Evolutionary conservation across 305 asterid genomes (phyloP).

Genomic region (Fraxinus greggii): DNA sequence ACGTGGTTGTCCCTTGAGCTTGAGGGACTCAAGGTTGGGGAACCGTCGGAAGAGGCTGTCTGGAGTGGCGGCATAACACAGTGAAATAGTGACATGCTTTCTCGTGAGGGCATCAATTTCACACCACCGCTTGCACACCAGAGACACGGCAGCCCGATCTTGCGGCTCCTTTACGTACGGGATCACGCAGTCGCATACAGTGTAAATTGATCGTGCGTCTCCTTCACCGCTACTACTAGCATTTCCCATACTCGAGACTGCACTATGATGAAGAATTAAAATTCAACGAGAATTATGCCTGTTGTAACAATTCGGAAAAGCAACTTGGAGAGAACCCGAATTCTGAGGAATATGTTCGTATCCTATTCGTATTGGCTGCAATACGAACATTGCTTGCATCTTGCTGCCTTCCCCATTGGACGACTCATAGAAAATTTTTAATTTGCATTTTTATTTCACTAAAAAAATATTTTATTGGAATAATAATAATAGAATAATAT

Average conservation of each 20-base stretch:
- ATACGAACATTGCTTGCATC: background rate
- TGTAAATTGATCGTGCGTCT: slow-evolving; percentile 13
- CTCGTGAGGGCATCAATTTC: slow-evolving; percentile 77
- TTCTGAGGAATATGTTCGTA: background rate
- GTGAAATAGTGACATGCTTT: slow-evolving; percentile 78
- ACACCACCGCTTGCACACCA: slow-evolving; percentile 63
- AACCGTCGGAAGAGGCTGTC: slow-evolving; percentile 51
- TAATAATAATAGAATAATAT: no score
- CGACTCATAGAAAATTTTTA: no score
- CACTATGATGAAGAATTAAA: background rate
- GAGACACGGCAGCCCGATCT: slow-evolving; percentile 64
- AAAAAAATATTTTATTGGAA: no score
- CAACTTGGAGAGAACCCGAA: background rate
- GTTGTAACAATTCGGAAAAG: background rate
- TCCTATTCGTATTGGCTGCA: background rate
- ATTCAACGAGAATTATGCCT: background rate
- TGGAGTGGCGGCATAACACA: slow-evolving; percentile 73
- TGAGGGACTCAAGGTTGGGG: slow-evolving; percentile 75
- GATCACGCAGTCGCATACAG: slow-evolving; percentile 75
- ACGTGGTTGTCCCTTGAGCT: slow-evolving; percentile 94
- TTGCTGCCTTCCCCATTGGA: background rate
- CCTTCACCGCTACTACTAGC: background rate
- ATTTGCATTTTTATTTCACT: no score
- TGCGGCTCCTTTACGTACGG: slow-evolving; percentile 71
- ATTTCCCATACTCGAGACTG: background rate